Evolutionary conservation across 805 yeast species (phyloP).

Genomic region (Grigorovia yakushimaensis): DNA sequence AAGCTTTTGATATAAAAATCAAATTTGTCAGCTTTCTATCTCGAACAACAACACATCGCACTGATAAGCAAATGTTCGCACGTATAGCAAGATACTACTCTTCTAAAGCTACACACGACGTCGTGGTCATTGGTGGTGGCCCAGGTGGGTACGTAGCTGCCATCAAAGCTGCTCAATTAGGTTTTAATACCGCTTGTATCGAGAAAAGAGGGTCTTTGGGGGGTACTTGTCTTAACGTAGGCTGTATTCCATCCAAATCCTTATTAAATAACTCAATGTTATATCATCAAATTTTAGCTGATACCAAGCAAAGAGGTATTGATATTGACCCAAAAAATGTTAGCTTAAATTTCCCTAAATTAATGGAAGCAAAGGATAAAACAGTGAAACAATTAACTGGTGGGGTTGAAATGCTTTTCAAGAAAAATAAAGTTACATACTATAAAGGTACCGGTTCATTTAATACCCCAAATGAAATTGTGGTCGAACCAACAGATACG

Average conservation of each 20-base stretch:
- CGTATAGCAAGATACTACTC: constrained; percentile 8
- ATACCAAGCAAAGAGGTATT: constrained; percentile 81
- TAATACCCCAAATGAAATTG: constrained; percentile 64
- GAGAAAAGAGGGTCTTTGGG: constrained; percentile 96
- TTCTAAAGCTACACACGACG: constrained; percentile 55
- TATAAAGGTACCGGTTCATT: constrained; percentile 90
- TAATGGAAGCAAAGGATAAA: constrained; percentile 87
- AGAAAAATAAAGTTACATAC: constrained; percentile 90
- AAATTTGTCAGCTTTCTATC: too few species aligned
- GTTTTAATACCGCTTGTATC: constrained; percentile 88
- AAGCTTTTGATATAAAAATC: too few species aligned
- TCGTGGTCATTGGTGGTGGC: constrained; percentile 96
- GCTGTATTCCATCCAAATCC: constrained; percentile 98
- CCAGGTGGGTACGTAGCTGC: constrained; percentile 99
- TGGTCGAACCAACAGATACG: constrained; percentile 76
- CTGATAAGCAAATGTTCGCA: not conserved
- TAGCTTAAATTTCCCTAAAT: constrained; percentile 58
- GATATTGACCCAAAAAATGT: constrained; percentile 59
- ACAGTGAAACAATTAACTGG: constrained; percentile 84
- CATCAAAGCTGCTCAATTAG: constrained; percentile 95
- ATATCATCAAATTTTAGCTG: constrained; percentile 81
- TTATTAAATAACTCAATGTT: constrained; percentile 88
- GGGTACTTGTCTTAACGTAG: constrained; percentile 97
- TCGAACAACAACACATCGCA: not conserved
- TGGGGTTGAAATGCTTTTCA: constrained; percentile 90